Percentiles rank a stretch among this genome's conserved stretches.
Evolutionary conservation across 768 basidiomycete genomes (phyloP).

Genomic region (Mycena chlorophos): DNA sequence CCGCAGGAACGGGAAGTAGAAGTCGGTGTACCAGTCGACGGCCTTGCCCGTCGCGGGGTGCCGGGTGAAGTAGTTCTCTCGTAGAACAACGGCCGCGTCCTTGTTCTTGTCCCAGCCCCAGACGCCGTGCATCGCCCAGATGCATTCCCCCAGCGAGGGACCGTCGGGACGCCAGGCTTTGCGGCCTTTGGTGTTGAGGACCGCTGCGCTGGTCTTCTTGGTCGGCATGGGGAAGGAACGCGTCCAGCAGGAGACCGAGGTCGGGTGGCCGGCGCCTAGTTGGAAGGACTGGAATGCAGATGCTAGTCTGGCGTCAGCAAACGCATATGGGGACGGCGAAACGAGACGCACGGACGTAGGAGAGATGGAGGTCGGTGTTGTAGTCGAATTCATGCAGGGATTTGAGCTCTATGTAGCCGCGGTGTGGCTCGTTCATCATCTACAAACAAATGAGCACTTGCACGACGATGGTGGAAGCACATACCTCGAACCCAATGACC

Average conservation of each 20-base stretch:
- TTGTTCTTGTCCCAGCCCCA: conserved; percentile 83
- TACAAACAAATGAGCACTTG: conserved; percentile 28
- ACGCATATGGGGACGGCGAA: background rate
- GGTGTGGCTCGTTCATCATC: conserved; percentile 95
- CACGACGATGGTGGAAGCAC: background rate
- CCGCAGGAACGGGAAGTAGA: conserved; percentile 75
- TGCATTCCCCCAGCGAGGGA: conserved; percentile 67
- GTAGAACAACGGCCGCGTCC: conserved; percentile 68
- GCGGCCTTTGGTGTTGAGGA: conserved; percentile 59
- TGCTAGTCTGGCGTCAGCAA: conserved; percentile 41
- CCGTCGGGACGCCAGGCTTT: conserved; percentile 76
- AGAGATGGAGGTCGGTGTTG: conserved; percentile 90
- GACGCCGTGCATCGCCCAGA: conserved; percentile 92
- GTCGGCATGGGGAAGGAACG: conserved; percentile 92
- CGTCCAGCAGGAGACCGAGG: conserved; percentile 73
- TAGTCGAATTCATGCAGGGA: conserved; percentile 89
- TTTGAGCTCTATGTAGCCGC: conserved; percentile 82
- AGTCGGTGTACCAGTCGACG: conserved; percentile 84
- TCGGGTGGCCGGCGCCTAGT: conserved; percentile 87
- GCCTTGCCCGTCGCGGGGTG: conserved; percentile 70
- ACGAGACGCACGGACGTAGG: conserved; percentile 62
- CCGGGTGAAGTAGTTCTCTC: conserved; percentile 81
- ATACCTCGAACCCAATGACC: conserved; percentile 88
- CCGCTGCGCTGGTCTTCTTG: conserved; percentile 51
- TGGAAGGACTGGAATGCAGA: conserved; percentile 87